phyloP scores from a whole-genome alignment of 1,284 basidiomycete genomes.

The Inonotus obliquus region DNA sequence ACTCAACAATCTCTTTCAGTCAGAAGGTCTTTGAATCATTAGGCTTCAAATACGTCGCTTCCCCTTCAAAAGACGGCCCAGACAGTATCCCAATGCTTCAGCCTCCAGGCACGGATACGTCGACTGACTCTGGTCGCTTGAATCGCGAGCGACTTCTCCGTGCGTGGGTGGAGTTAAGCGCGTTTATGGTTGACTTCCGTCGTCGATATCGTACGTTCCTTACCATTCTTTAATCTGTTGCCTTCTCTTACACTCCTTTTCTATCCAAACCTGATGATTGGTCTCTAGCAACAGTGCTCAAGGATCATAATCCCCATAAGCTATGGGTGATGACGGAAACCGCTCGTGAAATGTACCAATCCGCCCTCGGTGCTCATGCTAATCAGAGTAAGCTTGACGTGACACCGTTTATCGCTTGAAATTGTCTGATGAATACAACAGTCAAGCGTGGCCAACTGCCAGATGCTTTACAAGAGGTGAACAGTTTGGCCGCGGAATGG shows the following conservation, averaged over 20 bases:
- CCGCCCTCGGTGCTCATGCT: constrained; percentile 66
- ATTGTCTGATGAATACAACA: background rate
- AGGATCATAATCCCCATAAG: constrained; percentile 31
- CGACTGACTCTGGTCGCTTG: constrained; percentile 39
- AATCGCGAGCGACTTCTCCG: constrained; percentile 60
- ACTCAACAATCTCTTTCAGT: constrained; percentile 25
- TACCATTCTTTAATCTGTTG: background rate
- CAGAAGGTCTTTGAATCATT: constrained; percentile 54
- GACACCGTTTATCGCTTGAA: background rate
- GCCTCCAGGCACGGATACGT: constrained; percentile 50
- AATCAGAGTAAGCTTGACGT: constrained; percentile 54
- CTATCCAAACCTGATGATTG: background rate
- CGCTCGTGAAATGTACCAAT: constrained; percentile 65
- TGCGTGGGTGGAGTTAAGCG: constrained; percentile 69
- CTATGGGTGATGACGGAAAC: constrained; percentile 52
- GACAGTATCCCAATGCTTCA: constrained; percentile 36
- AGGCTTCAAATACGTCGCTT: constrained; percentile 37
- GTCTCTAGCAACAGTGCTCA: constrained; percentile 33
- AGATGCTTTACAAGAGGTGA: constrained; percentile 41
- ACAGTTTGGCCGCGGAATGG: constrained; percentile 40
- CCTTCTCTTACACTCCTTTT: background rate
- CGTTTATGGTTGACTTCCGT: constrained; percentile 59
- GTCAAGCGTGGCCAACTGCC: constrained; percentile 38
- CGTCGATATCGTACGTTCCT: constrained; percentile 41
- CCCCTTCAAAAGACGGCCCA: constrained; percentile 20